Percentiles rank a stretch among this genome's conserved stretches.
phyloP scores from a whole-genome alignment of 306 rosid species.

The Glycyrrhiza uralensis region DNA sequence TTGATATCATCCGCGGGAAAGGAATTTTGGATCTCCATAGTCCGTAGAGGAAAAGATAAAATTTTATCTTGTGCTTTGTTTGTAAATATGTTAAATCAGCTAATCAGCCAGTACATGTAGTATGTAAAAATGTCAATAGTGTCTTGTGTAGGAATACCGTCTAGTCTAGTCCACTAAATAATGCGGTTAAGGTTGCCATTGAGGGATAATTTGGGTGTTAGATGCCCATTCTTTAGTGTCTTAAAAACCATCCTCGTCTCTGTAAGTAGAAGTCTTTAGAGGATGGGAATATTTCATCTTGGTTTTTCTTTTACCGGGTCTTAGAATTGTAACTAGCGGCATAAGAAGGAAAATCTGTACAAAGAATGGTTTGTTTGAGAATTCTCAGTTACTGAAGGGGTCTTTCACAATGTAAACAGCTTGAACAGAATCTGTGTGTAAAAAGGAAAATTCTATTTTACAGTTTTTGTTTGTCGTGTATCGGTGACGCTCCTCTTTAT shows the following conservation, averaged over 20 bases:
- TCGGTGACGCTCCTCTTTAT: not conserved
- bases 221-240: conserved; percentile 13
- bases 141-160: conserved; percentile 13
- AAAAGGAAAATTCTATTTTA: not conserved
- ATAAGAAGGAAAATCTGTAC: conserved; percentile 44
- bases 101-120: conserved; percentile 37
- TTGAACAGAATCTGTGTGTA: not conserved
- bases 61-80: conserved; percentile 26
- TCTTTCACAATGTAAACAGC: not conserved
- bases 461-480: not conserved
- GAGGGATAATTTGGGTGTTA: conserved; percentile 32
- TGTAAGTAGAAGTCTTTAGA: conserved; percentile 41
- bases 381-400: not conserved
- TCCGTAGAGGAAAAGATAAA: conserved; percentile 12
- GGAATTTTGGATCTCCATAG: conserved; percentile 39
- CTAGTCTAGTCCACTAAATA: conserved; percentile 29
- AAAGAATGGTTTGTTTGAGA: conserved; percentile 41
- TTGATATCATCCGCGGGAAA: conserved; percentile 30
- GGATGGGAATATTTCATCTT: conserved; percentile 24
- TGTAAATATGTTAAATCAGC: conserved; percentile 49
- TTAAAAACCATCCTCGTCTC: conserved; percentile 29
- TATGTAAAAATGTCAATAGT: conserved; percentile 42
- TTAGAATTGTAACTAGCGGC: conserved; percentile 34
- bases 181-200: conserved; percentile 16
- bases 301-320: conserved; percentile 24